phyloP scores from a whole-genome alignment of 2,329 filamentous ascomycete genomes.

The Cercospora sp. region DNA sequence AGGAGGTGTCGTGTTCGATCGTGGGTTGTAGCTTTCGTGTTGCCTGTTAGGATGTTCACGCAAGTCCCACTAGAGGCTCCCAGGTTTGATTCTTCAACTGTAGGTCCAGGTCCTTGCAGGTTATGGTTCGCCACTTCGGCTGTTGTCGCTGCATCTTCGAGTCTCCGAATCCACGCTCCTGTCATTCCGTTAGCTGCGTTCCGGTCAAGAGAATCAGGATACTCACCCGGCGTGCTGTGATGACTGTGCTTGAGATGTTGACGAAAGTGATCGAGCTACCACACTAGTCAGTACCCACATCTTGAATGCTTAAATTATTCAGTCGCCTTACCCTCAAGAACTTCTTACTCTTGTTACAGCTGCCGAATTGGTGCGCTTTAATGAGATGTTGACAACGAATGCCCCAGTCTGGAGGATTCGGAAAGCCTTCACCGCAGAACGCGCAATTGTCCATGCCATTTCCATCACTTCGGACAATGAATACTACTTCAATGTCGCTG shows the following conservation, averaged over 20 bases:
- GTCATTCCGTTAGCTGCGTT: background rate
- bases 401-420: slow-evolving; percentile 11
- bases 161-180: background rate
- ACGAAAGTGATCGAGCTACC: slow-evolving; percentile 3
- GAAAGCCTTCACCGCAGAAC: slow-evolving; percentile 6
- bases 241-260: slow-evolving; percentile 5
- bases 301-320: background rate
- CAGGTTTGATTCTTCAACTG: background rate
- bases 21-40: background rate
- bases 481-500: slow-evolving; percentile 4
- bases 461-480: background rate
- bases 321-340: background rate
- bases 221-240: background rate
- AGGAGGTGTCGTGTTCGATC: background rate
- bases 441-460: background rate
- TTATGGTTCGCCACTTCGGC: background rate
- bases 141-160: background rate
- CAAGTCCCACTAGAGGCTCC: background rate
- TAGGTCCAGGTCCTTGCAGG: background rate
- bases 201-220: background rate
- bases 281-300: background rate
- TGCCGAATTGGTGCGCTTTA: slow-evolving; percentile 4
- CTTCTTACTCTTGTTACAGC: slow-evolving; percentile 8
- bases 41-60: background rate
- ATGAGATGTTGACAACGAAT: slow-evolving; percentile 9